Evolutionary conservation across 2,329 filamentous ascomycete genomes (phyloP), one percentile per base, ranked within the genome.

Genomic region (Alternaria gansuensis): DNA sequence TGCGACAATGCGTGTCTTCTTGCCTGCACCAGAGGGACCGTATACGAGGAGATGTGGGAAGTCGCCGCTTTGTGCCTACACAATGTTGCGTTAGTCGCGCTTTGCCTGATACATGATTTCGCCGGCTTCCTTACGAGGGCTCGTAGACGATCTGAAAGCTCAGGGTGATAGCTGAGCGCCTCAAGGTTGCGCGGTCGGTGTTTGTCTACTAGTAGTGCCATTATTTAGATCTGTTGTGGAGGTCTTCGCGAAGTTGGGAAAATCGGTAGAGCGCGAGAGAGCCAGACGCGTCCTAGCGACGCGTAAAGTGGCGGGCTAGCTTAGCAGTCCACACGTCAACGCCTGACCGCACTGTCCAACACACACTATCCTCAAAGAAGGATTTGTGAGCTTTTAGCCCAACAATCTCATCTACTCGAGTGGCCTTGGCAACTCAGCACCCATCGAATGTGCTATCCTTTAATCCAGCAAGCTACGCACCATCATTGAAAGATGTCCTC

Each of bases 21-120:
- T 99, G 67, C 95, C 95, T 5, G 95, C 95, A 33, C 95, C 95
- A 0, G 94, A 97, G 1, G 95, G 95, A 0, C 95, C 95, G 76
- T 98, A 99, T 65, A 99, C 91, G 63, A 99, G 90, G 45, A 99
- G 88, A 80, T 99, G 96, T 49, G 95, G 95, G 76, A 99, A 99
- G 78, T 99, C 96, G 69, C 94, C 93, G 80, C 91, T 96, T 86
- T 96, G 92, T 54, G 95, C 95, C 93, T 97, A 62, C 14, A 29
- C 23, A 37, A 10, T 29, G 26, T 40, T 28, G 24, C 17, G 51
- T 69, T 61, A 65, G 60, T 52, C 59, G 28, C 45, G 34, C 8
- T 23, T 33, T 29, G 11, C 24, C 14, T 54, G 33, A 52, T 59
- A 52, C 46, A 40, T 49, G 59, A 11, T 33, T 14, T 54, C 46